Evolutionary conservation across 306 rosid genomes (phyloP), one percentile per base, ranked within the genome.

Genomic region (Cucumis hystrix): DNA sequence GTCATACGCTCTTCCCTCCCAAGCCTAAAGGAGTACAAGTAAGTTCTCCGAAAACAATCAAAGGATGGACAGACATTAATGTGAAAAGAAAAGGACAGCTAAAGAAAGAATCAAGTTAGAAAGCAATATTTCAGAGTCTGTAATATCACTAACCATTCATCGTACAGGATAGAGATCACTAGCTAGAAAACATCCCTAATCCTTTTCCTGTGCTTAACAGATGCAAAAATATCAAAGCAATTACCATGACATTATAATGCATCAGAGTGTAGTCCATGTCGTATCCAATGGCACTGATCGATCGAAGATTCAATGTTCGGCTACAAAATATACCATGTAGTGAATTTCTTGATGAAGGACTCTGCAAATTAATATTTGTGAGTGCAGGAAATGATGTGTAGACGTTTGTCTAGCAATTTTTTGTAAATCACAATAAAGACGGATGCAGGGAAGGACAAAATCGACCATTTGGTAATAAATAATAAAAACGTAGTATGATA

Each of bases 1-100:
- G 83, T 95, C 98, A 70, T 95, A 95, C 69, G 98, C 98, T 70
- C 91, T 86, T 64, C 98, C 98, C 88, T 95, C 98, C 97, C 98
- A 95, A 82, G 98, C 98, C 97, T 94, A 84, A 45, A 84, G 80
- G 65, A 75, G 58, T 15, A 45, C 58, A 69, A 12, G 8, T 72
- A 75, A 35, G 72, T 64, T 55, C 8, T 77, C 75, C 4, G 2
- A 67, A 67, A 40, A 67, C n/a, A 67, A 67, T 67, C 11, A 68
- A 68, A 43, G 33, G 35, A 68, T 21, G 18, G 37, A 45, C 33
- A 47, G 21, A 45, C 47, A 21, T 6, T 6, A 45, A 43, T 69
- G 57, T 69, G 75, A 69, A 68, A 67, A 45, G 75, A 45, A 69
- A 69, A 12, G 37, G 39, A 43, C 39, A 6, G 57, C 37, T 43